Percentiles rank a stretch among this genome's conserved stretches.
phyloP scores from a whole-genome alignment of 2,329 filamentous ascomycete genomes.

The Gliomastix tumulicola region DNA sequence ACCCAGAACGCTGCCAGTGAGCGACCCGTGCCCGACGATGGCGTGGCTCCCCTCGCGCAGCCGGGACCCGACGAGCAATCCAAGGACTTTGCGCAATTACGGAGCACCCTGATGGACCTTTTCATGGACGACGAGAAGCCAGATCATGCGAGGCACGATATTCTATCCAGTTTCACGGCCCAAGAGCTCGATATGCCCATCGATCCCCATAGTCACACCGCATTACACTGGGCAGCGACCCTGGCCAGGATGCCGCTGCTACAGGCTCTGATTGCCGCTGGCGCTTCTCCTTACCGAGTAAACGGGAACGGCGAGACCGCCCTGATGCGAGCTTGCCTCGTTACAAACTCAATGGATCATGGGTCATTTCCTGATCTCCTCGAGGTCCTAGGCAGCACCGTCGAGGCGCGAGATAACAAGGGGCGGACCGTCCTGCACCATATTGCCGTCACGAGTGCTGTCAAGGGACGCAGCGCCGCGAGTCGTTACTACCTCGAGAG shows the following conservation, averaged over 20 bases:
- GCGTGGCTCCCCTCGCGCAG: conserved; percentile 51
- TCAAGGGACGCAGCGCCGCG: conserved; percentile 85
- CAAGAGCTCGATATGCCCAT: conserved; percentile 88
- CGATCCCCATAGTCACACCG: conserved; percentile 81
- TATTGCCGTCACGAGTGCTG: conserved; percentile 90
- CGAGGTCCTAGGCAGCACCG: conserved; percentile 80
- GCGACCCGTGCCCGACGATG: conserved; percentile 37
- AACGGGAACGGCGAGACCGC: conserved; percentile 89
- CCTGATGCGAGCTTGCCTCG: conserved; percentile 83
- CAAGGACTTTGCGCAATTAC: conserved; percentile 69
- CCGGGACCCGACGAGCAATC: conserved; percentile 57
- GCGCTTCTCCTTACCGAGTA: conserved; percentile 80
- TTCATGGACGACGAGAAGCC: conserved; percentile 69
- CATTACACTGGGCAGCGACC: conserved; percentile 93
- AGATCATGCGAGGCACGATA: conserved; percentile 68
- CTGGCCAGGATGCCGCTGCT: conserved; percentile 79
- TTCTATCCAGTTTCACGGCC: conserved; percentile 67
- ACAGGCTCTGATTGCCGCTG: conserved; percentile 71
- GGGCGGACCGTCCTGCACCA: conserved; percentile 92
- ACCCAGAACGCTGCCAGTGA: conserved; percentile 39
- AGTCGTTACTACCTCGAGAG: conserved; percentile 96
- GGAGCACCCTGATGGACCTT: conserved; percentile 72
- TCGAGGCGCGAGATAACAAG: conserved; percentile 83
- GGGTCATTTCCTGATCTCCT: conserved; percentile 85
- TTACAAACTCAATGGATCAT: conserved; percentile 91